A percentile compares a stretch with the other conserved stretches of the same genome.
These are phyloP conservation scores for Hypoxylon rubiginosum DNA, from an alignment of 2,329 filamentous ascomycete species.

Conservation along the genomic window DNA sequence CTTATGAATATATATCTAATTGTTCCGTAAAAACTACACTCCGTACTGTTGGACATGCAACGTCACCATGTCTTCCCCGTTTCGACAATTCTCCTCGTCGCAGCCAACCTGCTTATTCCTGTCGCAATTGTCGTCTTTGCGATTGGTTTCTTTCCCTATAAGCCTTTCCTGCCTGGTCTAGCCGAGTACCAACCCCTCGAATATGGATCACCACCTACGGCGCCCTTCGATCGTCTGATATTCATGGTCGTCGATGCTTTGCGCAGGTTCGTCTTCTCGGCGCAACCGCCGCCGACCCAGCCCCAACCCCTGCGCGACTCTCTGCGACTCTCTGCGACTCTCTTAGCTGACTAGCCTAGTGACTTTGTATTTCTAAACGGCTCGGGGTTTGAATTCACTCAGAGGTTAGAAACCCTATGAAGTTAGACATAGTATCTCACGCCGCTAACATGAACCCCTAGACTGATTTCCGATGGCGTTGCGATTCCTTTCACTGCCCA, in stretches of 20 bases:
- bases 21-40: constrained; percentile 2
- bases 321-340: constrained; percentile 3
- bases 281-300: constrained; percentile 15
- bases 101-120: constrained; percentile 83
- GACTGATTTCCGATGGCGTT: constrained; percentile 83
- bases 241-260: constrained; percentile 99
- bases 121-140: constrained; percentile 83
- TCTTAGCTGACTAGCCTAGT: constrained; percentile 60
- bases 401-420: constrained; percentile 71
- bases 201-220: constrained; percentile 69
- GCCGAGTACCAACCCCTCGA: constrained; percentile 74
- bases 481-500: constrained; percentile 96
- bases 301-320: neutral
- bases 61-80: constrained; percentile 47
- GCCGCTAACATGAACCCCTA: constrained; percentile 54
- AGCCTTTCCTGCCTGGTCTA: constrained; percentile 89
- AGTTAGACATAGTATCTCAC: constrained; percentile 8
- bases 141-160: constrained; percentile 96
- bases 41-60: constrained; percentile 45
- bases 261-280: constrained; percentile 72
- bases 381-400: constrained; percentile 89
- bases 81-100: constrained; percentile 63
- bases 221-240: constrained; percentile 88
- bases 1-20: constrained; percentile 5
- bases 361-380: constrained; percentile 90